Base-by-base conservation (phyloP, 768 basidiomycete species). In the Naganishia antarctica region DNA sequence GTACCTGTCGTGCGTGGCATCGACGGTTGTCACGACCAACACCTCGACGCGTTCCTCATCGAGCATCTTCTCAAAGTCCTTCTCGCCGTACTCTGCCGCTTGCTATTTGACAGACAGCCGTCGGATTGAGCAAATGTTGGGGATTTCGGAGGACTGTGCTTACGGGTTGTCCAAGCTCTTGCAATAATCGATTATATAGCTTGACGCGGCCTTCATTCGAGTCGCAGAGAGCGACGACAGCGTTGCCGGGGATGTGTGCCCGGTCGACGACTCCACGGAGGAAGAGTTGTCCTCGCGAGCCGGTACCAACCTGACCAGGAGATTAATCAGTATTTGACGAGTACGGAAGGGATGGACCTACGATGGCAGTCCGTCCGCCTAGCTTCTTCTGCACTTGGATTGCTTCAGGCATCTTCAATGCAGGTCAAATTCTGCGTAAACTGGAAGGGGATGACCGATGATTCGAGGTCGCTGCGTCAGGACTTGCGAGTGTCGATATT, bases 11-110 rank as follows among this genome's bases (percentile, higher is more conserved):
- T 83, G 82, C 47, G 80, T 73, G 15, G 80, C 79, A 67, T 83
- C 82, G 32, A 83, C 75, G 51, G 81, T 82, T 6, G 82, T 83
- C 2, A 83, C 77, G 0, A 83, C 81, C 6, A 82, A 72, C n/a
- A 78, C 79, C 59, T 82, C 80, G 25, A 83, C 80, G 29, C 76
- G 78, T 68, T 81, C 80, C 60, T 78, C 78, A 48, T 76, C 70
- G 65, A 83, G 71, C 82, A 83, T 83, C 64, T 78, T 75, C 64
- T 71, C 69, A 75, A 80, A 83, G 40, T 78, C 71, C 28, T 79
- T 79, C 11, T 80, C 78, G 61, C 76, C 69, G 70, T 80, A 80
- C 23, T 82, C 78, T 15, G 80, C 80, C 31, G 80, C 80, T 9
- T 40, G 46, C 48, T 58, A 29, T 12, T 41, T 16, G 26, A 4